phyloP scores from a whole-genome alignment of 768 basidiomycete genomes.

The Lentinula raphanica region DNA sequence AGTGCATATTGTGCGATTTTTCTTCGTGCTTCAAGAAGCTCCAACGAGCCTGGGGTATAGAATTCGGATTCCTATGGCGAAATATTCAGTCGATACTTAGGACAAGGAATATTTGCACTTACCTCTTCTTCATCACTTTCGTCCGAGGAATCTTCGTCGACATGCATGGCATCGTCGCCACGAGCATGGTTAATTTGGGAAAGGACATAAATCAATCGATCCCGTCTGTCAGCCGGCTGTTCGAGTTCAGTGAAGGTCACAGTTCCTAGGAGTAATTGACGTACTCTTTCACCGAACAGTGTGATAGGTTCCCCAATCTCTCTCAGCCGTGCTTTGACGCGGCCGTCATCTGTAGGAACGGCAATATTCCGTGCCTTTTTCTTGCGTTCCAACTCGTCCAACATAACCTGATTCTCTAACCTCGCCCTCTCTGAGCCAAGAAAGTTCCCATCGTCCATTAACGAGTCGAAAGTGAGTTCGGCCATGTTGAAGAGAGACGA shows the following conservation, averaged over 20 bases:
- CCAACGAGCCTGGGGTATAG: conserved; percentile 86
- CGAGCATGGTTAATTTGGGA: conserved; percentile 90
- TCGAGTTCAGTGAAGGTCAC: neutral
- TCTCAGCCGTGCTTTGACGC: conserved; percentile 82
- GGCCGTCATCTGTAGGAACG: conserved; percentile 94
- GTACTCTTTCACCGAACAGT: conserved; percentile 92
- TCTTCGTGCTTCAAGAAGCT: conserved; percentile 79
- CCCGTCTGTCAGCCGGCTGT: conserved; percentile 92
- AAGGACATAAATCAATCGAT: conserved; percentile 90
- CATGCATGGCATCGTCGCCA: conserved; percentile 73
- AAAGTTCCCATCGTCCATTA: conserved; percentile 76
- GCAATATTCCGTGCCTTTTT: conserved; percentile 91
- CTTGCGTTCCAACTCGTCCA: conserved; percentile 96
- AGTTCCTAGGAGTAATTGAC: conserved; percentile 25
- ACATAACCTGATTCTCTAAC: conserved; percentile 78
- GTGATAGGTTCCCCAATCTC: conserved; percentile 97
- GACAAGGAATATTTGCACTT: neutral
- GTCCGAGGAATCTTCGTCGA: conserved; percentile 64
- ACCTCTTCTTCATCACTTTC: conserved; percentile 66
- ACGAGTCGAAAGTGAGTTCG: conserved; percentile 70
- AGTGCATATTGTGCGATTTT: conserved; percentile 91
- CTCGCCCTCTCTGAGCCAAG: conserved; percentile 69
- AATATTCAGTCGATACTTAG: neutral
- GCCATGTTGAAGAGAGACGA: conserved; percentile 41
- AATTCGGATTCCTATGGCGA: conserved; percentile 83